Evolutionary conservation across 306 rosid genomes (phyloP), one percentile per base, ranked within the genome.

Genomic region (Lotus japonicus): DNA sequence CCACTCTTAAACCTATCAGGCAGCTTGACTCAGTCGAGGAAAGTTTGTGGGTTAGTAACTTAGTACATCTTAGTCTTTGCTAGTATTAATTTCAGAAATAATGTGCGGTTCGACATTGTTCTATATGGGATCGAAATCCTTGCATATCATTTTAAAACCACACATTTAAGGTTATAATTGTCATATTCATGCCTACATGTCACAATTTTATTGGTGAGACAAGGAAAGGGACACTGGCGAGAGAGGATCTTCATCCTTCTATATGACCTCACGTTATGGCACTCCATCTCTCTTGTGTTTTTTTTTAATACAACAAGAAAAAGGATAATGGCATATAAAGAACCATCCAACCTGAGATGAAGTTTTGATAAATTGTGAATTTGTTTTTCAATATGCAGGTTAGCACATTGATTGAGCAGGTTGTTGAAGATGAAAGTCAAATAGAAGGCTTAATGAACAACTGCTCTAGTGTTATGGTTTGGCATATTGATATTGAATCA

Each of bases 351-450:
- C 38, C 13, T 51, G 46, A 54, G 26, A 63, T 60, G 63, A 41
- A 62, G 55, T 52, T 18, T 55, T 73, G 38, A 70, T 55, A 41
- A 23, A 68, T 4, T 36, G 38, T 42, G 49, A 59, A 56, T 59
- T 66, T 77, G 63, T 66, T 41, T 79, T 76, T 69, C 49, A 54
- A 52, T 33, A 35, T 84, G 80, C 75, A 94, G 98, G 92, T 67
- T 51, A 94, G 95, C 83, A 49, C 85, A 45, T 90, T 94, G 72
- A 82, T 94, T 10, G 91, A 86, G 82, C 97, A 86, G 76, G 9
- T 90, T 60, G 89, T 90, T 49, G 92, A 94, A 82, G 96, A 90
- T 74, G 98, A 94, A 77, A 88, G 90, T 83, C 94, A 90, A 79
- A 94, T 90, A 96, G 96, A 94, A 72, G 89, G 95, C 51, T 71